These are phyloP conservation scores for Cladosporium sp. DNA, from an alignment of 2,329 filamentous ascomycete genomes.

Conservation along the genomic window DNA sequence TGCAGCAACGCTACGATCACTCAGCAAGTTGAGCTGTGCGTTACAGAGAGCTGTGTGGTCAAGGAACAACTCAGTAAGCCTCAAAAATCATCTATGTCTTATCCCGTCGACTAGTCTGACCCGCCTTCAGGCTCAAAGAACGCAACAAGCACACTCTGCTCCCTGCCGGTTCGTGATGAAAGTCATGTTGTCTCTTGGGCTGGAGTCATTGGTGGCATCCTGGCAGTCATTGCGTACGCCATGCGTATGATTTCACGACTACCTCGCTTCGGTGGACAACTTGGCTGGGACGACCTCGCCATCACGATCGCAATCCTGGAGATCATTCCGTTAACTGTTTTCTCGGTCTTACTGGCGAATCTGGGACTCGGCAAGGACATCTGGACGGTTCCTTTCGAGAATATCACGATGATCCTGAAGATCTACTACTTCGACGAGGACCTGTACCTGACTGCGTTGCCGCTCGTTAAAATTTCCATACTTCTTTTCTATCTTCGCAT, in stretches of 20 bases:
- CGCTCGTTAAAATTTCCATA: constrained; percentile 30
- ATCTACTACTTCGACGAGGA: constrained; percentile 13
- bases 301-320: constrained; percentile 12
- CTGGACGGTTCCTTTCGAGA: constrained; percentile 16
- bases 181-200: constrained; percentile 11
- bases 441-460: constrained; percentile 13
- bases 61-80: constrained; percentile 4
- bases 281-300: constrained; percentile 13
- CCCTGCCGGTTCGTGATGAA: constrained; percentile 12
- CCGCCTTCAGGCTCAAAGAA: constrained; percentile 9
- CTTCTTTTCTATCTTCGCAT: constrained; percentile 31
- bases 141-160: constrained; percentile 5
- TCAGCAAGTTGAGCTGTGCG: constrained; percentile 10
- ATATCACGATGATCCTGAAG: constrained; percentile 16
- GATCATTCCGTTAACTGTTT: constrained; percentile 10
- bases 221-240: constrained; percentile 15
- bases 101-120: neutral
- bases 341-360: constrained; percentile 15
- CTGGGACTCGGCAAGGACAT: constrained; percentile 21
- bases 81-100: neutral
- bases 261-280: constrained; percentile 8
- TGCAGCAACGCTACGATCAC: constrained; percentile 15
- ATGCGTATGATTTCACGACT: constrained; percentile 14
- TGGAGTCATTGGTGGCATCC: constrained; percentile 14
- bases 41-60: constrained; percentile 6